These are phyloP conservation scores for Achaetomiella virescens DNA, from an alignment of 495 filamentous ascomycete species.

Conservation along the genomic window DNA sequence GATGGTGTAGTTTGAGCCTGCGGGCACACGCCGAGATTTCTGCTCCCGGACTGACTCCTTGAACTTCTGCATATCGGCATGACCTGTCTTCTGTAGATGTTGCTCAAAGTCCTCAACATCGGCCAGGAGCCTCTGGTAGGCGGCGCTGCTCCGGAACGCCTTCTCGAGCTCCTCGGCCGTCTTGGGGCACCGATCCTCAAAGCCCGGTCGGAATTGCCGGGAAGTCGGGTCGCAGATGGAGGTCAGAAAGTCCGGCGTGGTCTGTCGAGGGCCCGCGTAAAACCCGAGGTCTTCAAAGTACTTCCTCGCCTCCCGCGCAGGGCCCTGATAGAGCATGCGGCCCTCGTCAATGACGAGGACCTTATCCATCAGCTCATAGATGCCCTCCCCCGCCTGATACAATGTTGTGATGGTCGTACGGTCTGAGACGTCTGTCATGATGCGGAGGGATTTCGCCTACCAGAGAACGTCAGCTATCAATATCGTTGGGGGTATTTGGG, in stretches of 20 bases:
- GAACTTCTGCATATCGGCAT: constrained; percentile 42
- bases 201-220: constrained; percentile 54
- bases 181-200: constrained; percentile 58
- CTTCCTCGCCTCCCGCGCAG: constrained; percentile 47
- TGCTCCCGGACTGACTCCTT: constrained; percentile 42
- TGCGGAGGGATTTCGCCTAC: constrained; percentile 59
- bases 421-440: constrained; percentile 78
- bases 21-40: constrained; percentile 30
- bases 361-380: constrained; percentile 76
- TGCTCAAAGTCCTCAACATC: constrained; percentile 46
- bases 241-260: constrained; percentile 66
- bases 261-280: constrained; percentile 48
- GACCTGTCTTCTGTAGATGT: constrained; percentile 27
- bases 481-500: no score
- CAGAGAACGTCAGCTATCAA: no score
- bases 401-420: constrained; percentile 77
- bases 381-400: constrained; percentile 78
- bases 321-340: constrained; percentile 63
- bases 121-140: constrained; percentile 43
- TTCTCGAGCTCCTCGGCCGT: constrained; percentile 64
- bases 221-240: constrained; percentile 64
- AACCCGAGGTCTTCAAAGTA: constrained; percentile 61
- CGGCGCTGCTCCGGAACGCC: constrained; percentile 51
- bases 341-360: constrained; percentile 61
- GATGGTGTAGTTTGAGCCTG: constrained; percentile 50